These are phyloP conservation scores for Solanum etuberosum DNA, from an alignment of 257 asterid genomes.

Conservation along the genomic window DNA sequence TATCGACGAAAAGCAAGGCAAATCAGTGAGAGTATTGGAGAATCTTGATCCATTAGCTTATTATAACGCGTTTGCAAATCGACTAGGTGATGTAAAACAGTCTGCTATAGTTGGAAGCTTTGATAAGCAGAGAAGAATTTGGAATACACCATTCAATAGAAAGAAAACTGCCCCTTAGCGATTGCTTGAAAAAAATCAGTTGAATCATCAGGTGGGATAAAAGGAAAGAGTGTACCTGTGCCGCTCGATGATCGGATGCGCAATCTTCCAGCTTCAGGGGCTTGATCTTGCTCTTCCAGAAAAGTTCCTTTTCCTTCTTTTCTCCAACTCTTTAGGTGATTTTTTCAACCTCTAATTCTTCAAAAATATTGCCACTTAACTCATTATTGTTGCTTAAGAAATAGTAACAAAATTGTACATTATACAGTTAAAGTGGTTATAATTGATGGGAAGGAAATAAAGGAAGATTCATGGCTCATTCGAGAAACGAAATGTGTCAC, in stretches of 20 bases:
- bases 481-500: neutral
- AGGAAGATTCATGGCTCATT: neutral
- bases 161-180: neutral
- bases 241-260: too few species aligned
- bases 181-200: too few species aligned
- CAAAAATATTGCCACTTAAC: neutral
- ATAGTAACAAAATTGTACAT: neutral
- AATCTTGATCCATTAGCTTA: constrained; percentile 38
- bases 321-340: neutral
- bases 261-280: too few species aligned
- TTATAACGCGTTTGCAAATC: constrained; percentile 31
- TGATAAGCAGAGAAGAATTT: constrained; percentile 44
- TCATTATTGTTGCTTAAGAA: neutral
- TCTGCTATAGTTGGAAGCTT: constrained; percentile 75
- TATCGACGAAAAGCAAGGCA: constrained; percentile 28
- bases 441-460: neutral
- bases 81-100: constrained; percentile 41
- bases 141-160: constrained; percentile 30
- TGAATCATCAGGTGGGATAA: too few species aligned
- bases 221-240: too few species aligned
- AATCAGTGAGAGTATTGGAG: constrained; percentile 42
- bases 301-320: neutral
- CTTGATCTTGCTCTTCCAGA: neutral
- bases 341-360: neutral
- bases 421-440: neutral